Base-by-base conservation (phyloP, 2,329 filamentous ascomycete genomes). In the Colletotrichum sp. region DNA sequence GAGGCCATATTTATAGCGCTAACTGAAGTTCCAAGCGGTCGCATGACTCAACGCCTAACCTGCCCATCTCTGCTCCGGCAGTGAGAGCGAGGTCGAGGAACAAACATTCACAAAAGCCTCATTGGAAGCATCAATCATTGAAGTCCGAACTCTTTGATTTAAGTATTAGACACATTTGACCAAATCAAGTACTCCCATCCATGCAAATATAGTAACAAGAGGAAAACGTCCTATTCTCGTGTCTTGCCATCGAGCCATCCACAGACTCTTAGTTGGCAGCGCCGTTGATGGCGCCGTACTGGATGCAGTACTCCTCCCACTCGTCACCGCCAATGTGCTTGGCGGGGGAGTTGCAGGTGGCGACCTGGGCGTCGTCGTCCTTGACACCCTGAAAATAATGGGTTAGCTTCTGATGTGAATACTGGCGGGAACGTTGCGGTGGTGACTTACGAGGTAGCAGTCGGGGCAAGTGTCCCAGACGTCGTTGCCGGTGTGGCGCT, bases 261-360 rank as follows among this genome's bases (percentile, higher is more conserved):
- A 62, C 27, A 34, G 16, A 62, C 59, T 62, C 59, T 62, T 57
- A 68, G 65, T 68, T 68, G n/a, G 65, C 65, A 27, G 65, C 65
- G 32, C 65, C 44, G 65, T 68, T 68, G 49, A 68, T 22, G 49
- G 65, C 65, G 16, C 65, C 65, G 65, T 36, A 68, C 49, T 68
- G 65, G 49, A 68, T 68, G 49, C 65, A 68, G 65, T 68, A 68
- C 49, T 59, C 65, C 32, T 69, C 49, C 65, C 65, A 68, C 65
- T 68, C 65, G 49, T 68, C 65, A 25, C 65, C 65, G 49, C 65
- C 65, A 49, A 68, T 68, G 65, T 68, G 65, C 65, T 57, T 36
- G 49, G n/a, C 49, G 22, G 65, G 49, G 52, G 49, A 36, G 65
- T 68, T 68, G 49, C 65, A 68, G 65, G 65, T 68, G 30, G 65